phyloP scores from a whole-genome alignment of 805 yeast species.

The Yamadazyma endophytica region DNA sequence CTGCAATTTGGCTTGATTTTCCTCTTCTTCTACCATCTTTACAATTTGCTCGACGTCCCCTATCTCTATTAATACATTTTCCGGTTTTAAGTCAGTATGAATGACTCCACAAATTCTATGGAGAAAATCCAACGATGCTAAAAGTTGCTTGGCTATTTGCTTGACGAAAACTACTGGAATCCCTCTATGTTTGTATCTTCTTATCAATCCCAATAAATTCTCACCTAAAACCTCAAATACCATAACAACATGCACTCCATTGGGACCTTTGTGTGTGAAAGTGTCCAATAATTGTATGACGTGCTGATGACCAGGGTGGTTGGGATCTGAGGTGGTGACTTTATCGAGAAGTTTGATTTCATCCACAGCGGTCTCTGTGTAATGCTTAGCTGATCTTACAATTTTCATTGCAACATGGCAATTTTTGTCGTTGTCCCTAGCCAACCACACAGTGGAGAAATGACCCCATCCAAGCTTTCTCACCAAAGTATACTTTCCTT shows the following conservation, averaged over 20 bases:
- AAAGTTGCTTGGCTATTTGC: conserved; percentile 74
- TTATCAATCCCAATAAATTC: conserved; percentile 77
- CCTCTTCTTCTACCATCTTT: conserved; percentile 57
- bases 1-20: conserved; percentile 44
- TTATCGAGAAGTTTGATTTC: conserved; percentile 78
- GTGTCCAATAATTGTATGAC: conserved; percentile 79
- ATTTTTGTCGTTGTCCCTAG: conserved; percentile 51
- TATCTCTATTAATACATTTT: conserved; percentile 70
- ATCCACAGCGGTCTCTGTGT: conserved; percentile 91
- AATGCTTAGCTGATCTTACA: conserved; percentile 85
- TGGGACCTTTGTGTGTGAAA: conserved; percentile 82
- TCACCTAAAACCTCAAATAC: conserved; percentile 97
- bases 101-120: conserved; percentile 72
- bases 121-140: conserved; percentile 67
- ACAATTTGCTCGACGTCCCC: conserved; percentile 81
- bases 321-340: conserved; percentile 56
- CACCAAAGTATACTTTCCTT: conserved; percentile 71
- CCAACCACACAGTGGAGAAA: conserved; percentile 93
- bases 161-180: conserved; percentile 74
- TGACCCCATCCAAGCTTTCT: conserved; percentile 99
- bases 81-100: conserved; percentile 44
- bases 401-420: conserved; percentile 91
- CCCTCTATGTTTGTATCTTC: conserved; percentile 73
- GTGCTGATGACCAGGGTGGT: conserved; percentile 78
- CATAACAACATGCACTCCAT: conserved; percentile 94